Conservation (phyloP, 805 yeast species). For the Saturnispora hagleri region DNA sequence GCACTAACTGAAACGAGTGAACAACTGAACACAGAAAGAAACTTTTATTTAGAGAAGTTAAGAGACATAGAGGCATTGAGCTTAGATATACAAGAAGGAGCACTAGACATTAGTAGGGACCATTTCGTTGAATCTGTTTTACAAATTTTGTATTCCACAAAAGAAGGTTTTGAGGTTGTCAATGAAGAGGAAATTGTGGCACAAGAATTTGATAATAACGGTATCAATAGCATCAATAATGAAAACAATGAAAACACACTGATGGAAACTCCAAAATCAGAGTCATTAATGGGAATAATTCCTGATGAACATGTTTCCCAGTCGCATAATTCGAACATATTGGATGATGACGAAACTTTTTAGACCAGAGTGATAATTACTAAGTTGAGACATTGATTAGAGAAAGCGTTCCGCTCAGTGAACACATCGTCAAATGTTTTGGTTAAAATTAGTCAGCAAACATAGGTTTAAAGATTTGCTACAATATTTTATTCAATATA, state of each 20-base stretch:
- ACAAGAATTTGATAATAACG: neutral
- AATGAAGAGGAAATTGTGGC: constrained; percentile 17
- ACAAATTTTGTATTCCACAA: constrained; percentile 68
- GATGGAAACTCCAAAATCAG: constrained; percentile 3
- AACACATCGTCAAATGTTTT: no score
- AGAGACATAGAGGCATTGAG: constrained; percentile 80
- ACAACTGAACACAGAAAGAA: constrained; percentile 71
- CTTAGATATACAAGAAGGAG: constrained; percentile 38
- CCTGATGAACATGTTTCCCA: neutral
- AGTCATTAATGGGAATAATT: constrained; percentile 3
- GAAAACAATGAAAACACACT: neutral
- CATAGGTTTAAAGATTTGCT: no score
- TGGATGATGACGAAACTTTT: constrained; percentile 8
- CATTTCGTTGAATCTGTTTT: constrained; percentile 55
- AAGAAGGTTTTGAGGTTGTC: constrained; percentile 75
- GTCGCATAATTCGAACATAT: neutral
- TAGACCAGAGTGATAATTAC: neutral
- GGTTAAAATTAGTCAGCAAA: no score
- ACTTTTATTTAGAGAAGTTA: constrained; percentile 82
- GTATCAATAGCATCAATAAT: neutral
- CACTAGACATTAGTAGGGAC: constrained; percentile 21
- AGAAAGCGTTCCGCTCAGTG: no score
- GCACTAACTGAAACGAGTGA: constrained; percentile 46
- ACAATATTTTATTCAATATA: no score
- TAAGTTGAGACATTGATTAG: no score